A percentile compares a stretch with the other conserved stretches of the same genome.
Conservation (phyloP, 768 basidiomycete species). For the Suillus ampliporus region DNA sequence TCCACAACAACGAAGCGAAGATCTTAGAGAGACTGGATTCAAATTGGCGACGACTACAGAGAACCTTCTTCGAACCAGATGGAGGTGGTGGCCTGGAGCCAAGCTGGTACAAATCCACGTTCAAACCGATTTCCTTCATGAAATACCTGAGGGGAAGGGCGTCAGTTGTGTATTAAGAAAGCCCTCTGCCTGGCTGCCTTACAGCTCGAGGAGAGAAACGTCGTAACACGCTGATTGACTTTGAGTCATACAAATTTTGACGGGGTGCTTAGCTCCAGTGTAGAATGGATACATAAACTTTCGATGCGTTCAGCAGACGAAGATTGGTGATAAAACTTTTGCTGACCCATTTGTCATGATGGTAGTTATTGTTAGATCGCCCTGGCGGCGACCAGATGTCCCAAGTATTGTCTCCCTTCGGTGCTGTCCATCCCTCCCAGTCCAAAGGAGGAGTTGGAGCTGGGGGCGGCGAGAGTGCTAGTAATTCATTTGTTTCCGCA, state of each 20-base stretch:
- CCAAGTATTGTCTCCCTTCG: background rate
- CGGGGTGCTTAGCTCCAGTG: background rate
- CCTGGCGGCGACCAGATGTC: constrained; percentile 14
- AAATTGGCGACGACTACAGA: constrained; percentile 1
- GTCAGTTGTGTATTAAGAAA: background rate
- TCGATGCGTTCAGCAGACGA: background rate
- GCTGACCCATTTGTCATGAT: constrained; percentile 5
- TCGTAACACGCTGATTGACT: background rate
- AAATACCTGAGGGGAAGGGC: background rate
- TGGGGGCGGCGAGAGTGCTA: background rate
- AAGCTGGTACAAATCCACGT: background rate
- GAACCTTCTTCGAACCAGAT: constrained; percentile 4
- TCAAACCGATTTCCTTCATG: constrained; percentile 1
- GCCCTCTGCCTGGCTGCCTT: background rate
- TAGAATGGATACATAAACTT: background rate
- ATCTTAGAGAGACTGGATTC: constrained; percentile 7
- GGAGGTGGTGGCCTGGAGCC: background rate
- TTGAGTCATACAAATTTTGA: background rate
- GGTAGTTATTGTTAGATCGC: background rate
- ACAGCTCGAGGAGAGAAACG: background rate
- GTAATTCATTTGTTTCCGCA: constrained; percentile 2
- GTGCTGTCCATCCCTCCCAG: background rate
- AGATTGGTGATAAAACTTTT: background rate
- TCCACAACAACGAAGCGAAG: constrained; percentile 18
- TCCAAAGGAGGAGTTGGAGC: background rate